These are phyloP conservation scores for Hypoxylon sp. DNA, from an alignment of 2,329 filamentous ascomycete genomes.

Conservation along the genomic window DNA sequence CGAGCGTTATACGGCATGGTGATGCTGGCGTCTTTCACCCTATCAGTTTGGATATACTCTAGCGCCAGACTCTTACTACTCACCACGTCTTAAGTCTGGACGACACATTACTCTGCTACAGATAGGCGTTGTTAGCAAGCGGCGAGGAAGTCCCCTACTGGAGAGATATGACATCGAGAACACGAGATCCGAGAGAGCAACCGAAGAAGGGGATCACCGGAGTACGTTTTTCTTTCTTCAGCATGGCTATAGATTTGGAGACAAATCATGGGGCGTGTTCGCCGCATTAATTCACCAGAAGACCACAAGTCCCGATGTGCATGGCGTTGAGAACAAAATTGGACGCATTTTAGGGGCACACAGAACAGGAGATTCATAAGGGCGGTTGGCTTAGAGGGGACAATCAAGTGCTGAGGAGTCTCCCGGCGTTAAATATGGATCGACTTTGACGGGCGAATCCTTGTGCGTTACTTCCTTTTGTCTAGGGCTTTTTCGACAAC, in stretches of 20 bases:
- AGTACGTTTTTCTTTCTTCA: not conserved
- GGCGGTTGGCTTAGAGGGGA: slow-evolving; percentile 56
- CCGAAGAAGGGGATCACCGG: not conserved
- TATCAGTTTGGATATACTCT: slow-evolving; percentile 43
- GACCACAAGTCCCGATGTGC: not conserved
- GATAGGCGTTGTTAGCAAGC: not conserved
- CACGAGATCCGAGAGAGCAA: not conserved
- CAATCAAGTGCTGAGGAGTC: slow-evolving; percentile 72
- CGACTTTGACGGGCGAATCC: slow-evolving; percentile 16
- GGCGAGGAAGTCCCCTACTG: not conserved
- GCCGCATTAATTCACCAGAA: slow-evolving; percentile 11
- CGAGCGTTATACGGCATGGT: slow-evolving; percentile 42
- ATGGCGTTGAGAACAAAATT: slow-evolving; percentile 14
- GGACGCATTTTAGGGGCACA: slow-evolving; percentile 27
- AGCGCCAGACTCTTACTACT: slow-evolving; percentile 32
- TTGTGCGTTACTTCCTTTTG: slow-evolving; percentile 13
- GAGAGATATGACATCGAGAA: not conserved
- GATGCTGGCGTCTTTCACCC: slow-evolving; percentile 35
- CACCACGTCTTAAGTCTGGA: slow-evolving; percentile 9
- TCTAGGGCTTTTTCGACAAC: slow-evolving; percentile 7
- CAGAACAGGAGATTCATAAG: slow-evolving; percentile 19
- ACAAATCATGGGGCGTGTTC: slow-evolving; percentile 6
- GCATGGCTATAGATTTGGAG: slow-evolving; percentile 15
- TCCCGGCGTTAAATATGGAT: slow-evolving; percentile 56
- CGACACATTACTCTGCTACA: not conserved